These are phyloP conservation scores for Limtongozyma cylindracea DNA, from an alignment of 805 yeast genomes.

Conservation along the genomic window DNA sequence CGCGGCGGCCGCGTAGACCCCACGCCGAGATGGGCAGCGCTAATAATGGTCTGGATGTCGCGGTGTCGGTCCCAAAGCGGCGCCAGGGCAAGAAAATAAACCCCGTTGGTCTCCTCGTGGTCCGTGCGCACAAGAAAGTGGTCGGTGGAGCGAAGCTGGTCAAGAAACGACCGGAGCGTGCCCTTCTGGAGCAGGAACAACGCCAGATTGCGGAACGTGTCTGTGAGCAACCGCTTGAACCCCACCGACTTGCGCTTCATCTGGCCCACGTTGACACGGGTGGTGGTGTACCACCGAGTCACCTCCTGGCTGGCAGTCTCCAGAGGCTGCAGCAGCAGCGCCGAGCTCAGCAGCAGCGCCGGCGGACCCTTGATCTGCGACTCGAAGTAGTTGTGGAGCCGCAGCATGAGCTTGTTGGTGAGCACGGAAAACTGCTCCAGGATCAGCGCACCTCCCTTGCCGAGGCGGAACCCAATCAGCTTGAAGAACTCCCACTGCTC, in stretches of 20 bases:
- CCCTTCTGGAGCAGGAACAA: constrained; percentile 19
- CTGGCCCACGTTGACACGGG: constrained; percentile 48
- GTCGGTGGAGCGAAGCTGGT: constrained; percentile 30
- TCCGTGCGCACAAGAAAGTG: constrained; percentile 65
- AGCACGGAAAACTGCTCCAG: constrained; percentile 53
- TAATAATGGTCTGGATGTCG: constrained; percentile 12
- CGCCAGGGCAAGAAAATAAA: constrained; percentile 57
- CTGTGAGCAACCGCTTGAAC: constrained; percentile 40
- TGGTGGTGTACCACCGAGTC: constrained; percentile 38
- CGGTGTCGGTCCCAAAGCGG: constrained; percentile 16
- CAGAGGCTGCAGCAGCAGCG: no score
- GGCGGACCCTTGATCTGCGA: constrained; percentile 45
- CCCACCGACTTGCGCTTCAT: constrained; percentile 64
- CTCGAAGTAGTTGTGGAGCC: constrained; percentile 45
- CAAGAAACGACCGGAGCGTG: constrained; percentile 20
- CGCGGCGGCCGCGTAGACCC: constrained; percentile 7
- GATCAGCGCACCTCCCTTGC: constrained; percentile 58
- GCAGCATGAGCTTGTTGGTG: constrained; percentile 37
- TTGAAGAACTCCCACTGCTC: constrained; percentile 58
- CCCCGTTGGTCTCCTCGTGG: constrained; percentile 44
- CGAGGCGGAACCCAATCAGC: constrained; percentile 53
- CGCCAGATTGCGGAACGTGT: constrained; percentile 51
- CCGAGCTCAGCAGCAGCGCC: constrained; percentile 8
- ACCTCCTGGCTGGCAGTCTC: no score
- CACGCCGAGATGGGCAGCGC: constrained; percentile 13